A percentile compares a stretch with the other conserved stretches of the same genome.
Conservation (phyloP, 179 eudicot species). For the Nepenthes alata region DNA sequence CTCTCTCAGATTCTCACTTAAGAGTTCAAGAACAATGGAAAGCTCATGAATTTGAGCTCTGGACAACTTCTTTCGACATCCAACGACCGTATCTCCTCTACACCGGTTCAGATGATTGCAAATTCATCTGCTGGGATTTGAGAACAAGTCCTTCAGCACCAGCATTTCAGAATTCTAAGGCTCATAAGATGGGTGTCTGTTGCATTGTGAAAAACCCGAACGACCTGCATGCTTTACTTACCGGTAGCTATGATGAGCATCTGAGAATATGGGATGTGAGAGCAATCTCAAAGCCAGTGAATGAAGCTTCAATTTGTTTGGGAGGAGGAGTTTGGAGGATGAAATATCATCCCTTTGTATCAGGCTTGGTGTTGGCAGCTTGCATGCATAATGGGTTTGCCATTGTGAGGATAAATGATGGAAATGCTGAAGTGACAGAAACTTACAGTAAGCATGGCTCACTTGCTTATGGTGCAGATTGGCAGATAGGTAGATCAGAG, state of each 20-base stretch:
- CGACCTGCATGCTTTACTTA: conserved; percentile 47
- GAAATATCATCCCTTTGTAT: conserved; percentile 58
- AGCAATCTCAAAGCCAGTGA: conserved; percentile 58
- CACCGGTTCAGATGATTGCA: conserved; percentile 93
- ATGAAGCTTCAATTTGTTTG: conserved; percentile 47
- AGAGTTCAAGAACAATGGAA: conserved; percentile 56
- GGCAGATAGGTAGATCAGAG: conserved; percentile 49
- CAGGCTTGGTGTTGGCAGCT: conserved; percentile 57
- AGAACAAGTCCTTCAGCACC: conserved; percentile 36
- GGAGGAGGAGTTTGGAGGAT: conserved; percentile 99
- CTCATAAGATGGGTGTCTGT: conserved; percentile 75
- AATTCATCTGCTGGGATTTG: conserved; percentile 77
- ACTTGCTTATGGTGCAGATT: conserved; percentile 97
- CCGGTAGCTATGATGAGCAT: conserved; percentile 83
- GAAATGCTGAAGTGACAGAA: conserved; percentile 42
- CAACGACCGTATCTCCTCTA: conserved; percentile 73
- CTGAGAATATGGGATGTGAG: conserved; percentile 82
- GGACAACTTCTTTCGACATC: conserved; percentile 77
- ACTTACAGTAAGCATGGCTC: conserved; percentile 62
- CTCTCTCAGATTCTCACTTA: conserved; percentile 46
- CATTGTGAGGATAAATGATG: conserved; percentile 36
- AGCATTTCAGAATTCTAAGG: conserved; percentile 66
- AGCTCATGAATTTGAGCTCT: conserved; percentile 85
- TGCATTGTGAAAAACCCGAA: conserved; percentile 70
- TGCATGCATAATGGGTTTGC: conserved; percentile 98